Evolutionary conservation across 352 stramenopile genomes (phyloP).

Genomic region (Globisporangium canariense): DNA sequence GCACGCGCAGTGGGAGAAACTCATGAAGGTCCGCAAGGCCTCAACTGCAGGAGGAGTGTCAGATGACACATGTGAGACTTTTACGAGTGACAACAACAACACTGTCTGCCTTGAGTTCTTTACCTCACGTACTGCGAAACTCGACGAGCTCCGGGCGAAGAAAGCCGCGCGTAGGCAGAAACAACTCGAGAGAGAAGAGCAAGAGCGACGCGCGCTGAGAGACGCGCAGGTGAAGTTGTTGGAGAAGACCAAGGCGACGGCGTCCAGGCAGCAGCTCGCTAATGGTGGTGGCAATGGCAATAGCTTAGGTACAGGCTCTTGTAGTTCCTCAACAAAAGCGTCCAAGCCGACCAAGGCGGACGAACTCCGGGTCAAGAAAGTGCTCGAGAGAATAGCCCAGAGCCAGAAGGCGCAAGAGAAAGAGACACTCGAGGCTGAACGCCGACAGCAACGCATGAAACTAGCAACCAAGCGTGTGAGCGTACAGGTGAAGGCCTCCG

Average conservation of each 20-base stretch:
- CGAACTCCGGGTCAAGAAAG: conserved; percentile 49
- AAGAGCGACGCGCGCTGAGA: conserved; percentile 20
- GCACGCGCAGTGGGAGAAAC: conserved; percentile 50
- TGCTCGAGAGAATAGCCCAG: conserved; percentile 29
- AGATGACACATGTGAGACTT: neutral
- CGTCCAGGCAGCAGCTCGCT: conserved; percentile 6
- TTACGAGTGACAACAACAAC: neutral
- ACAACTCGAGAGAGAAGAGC: conserved; percentile 36
- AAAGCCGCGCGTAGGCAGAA: conserved; percentile 49
- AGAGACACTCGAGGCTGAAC: conserved; percentile 23
- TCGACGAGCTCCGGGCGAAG: conserved; percentile 35
- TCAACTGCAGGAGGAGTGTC: neutral
- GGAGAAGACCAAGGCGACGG: conserved; percentile 22
- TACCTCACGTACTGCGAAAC: conserved; percentile 31
- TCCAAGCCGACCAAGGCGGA: conserved; percentile 47
- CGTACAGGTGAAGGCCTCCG: conserved; percentile 48
- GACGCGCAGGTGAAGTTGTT: conserved; percentile 37
- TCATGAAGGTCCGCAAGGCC: neutral
- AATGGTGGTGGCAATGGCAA: neutral
- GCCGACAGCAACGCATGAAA: conserved; percentile 34
- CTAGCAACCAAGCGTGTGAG: conserved; percentile 47
- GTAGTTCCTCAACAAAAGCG: neutral
- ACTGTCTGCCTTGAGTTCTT: conserved; percentile 42
- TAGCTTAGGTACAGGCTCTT: too few relatives aligned
- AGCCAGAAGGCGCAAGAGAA: conserved; percentile 37